Percentiles rank a stretch among this genome's conserved stretches.
phyloP scores from a whole-genome alignment of 257 asterid genomes.

The Primulina huaijiensis region DNA sequence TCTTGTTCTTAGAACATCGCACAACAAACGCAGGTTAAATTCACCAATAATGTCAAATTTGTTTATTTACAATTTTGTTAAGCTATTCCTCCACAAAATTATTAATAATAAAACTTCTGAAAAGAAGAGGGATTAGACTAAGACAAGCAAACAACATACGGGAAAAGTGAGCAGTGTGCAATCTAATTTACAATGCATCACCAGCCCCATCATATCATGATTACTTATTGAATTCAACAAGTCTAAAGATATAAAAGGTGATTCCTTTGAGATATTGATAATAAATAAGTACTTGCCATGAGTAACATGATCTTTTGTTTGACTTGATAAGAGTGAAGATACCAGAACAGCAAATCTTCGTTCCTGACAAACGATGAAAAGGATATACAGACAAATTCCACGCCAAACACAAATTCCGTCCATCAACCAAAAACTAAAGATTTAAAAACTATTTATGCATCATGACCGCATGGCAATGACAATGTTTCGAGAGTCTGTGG shows the following conservation, averaged over 20 bases:
- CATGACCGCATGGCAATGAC: conserved; percentile 2
- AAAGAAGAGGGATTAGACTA: not conserved
- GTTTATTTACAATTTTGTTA: not conserved
- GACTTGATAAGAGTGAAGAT: conserved; percentile 94
- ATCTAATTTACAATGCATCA: not conserved
- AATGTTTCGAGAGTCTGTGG: not conserved
- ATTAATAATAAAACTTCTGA: not conserved
- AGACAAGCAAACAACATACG: not conserved
- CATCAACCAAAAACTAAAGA: conserved; percentile 4
- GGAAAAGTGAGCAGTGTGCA: not conserved
- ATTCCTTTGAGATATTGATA: not conserved
- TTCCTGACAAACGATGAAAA: conserved; percentile 50
- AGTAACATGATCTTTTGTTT: conserved; percentile 85
- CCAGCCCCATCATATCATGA: not conserved
- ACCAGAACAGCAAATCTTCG: conserved; percentile 84
- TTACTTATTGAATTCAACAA: not conserved
- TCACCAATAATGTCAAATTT: not conserved
- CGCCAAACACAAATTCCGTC: not conserved
- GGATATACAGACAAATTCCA: not conserved
- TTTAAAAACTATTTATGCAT: not conserved
- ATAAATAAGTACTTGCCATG: conserved; percentile 64
- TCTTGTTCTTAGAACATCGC: not conserved
- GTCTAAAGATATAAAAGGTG: not conserved
- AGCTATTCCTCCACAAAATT: not conserved
- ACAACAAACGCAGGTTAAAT: not conserved